A percentile compares a stretch with the other conserved stretches of the same genome.
These are phyloP conservation scores for Haematococcus sp. DNA, from an alignment of 139 green algal species.

Conservation along the genomic window DNA sequence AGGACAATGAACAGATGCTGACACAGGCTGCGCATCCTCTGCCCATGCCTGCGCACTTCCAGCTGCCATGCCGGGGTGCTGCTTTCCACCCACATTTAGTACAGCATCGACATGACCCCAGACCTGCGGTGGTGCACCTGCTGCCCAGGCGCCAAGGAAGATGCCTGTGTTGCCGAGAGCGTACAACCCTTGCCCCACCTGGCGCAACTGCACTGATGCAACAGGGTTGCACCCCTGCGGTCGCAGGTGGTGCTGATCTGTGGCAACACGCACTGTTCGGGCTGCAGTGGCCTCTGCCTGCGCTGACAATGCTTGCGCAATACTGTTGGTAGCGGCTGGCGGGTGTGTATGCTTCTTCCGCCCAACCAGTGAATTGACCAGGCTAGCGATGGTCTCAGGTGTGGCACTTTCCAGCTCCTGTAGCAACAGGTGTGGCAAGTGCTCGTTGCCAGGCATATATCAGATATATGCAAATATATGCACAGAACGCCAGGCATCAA, in stretches of 20 bases:
- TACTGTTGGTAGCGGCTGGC: too few species aligned
- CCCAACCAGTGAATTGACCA: background rate
- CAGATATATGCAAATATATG: too few species aligned
- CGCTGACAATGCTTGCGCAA: background rate
- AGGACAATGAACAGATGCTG: too few species aligned
- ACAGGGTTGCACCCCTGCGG: constrained; percentile 24
- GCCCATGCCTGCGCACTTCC: too few species aligned
- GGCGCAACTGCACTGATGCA: background rate
- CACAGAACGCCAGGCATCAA: too few species aligned
- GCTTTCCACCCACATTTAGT: constrained; percentile 38
- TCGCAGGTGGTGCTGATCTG: constrained; percentile 30
- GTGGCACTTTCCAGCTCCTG: background rate
- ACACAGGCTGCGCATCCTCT: too few species aligned
- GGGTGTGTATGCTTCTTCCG: background rate
- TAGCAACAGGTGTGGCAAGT: too few species aligned
- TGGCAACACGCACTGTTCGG: background rate
- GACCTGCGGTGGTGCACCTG: constrained; percentile 48
- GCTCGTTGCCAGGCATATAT: too few species aligned
- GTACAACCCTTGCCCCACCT: constrained; percentile 16
- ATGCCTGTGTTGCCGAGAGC: constrained; percentile 42
- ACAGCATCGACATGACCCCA: constrained; percentile 69
- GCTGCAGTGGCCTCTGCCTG: background rate
- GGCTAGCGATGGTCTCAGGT: background rate
- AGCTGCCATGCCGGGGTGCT: constrained; percentile 30
- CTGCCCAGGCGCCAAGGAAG: constrained; percentile 28